Evolutionary conservation across 1,284 basidiomycete genomes (phyloP).

Genomic region (Tilletia indica): DNA sequence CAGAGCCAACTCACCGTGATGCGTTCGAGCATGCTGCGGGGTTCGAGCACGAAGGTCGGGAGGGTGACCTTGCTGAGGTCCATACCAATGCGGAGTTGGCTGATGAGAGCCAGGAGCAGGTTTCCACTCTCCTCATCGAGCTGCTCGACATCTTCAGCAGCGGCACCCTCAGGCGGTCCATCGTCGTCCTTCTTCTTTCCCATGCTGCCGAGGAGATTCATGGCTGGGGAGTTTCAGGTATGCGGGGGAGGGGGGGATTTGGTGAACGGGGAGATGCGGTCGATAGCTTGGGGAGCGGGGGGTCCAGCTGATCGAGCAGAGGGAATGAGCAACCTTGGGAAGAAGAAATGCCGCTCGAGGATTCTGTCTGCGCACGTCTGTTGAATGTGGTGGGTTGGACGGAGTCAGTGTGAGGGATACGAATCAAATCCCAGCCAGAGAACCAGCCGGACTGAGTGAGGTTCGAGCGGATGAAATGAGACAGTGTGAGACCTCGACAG

Average conservation of each 20-base stretch:
- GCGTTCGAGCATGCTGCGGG: constrained; percentile 54
- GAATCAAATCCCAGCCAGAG: neutral
- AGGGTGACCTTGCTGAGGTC: constrained; percentile 84
- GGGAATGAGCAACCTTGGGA: too few relatives aligned
- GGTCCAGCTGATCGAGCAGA: too few relatives aligned
- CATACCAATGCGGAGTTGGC: constrained; percentile 87
- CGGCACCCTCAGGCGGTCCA: constrained; percentile 49
- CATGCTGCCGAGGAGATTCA: constrained; percentile 29
- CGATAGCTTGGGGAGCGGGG: too few relatives aligned
- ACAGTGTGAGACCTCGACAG: neutral
- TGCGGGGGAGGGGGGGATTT: too few relatives aligned
- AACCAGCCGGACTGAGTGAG: neutral
- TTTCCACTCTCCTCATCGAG: constrained; percentile 58
- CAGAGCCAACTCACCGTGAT: constrained; percentile 58
- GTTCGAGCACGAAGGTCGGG: constrained; percentile 55
- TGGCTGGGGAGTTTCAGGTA: neutral
- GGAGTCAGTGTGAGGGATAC: too few relatives aligned
- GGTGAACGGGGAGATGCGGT: too few relatives aligned
- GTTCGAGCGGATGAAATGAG: neutral
- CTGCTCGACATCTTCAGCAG: constrained; percentile 55
- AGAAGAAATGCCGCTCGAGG: too few relatives aligned
- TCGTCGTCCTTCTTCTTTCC: constrained; percentile 44
- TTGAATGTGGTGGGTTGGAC: too few relatives aligned
- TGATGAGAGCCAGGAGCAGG: constrained; percentile 64
- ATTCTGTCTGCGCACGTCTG: too few relatives aligned